A percentile compares a stretch with the other conserved stretches of the same genome.
Conservation (phyloP, 257 asterid genomes). For the Solanum clarkiae region DNA sequence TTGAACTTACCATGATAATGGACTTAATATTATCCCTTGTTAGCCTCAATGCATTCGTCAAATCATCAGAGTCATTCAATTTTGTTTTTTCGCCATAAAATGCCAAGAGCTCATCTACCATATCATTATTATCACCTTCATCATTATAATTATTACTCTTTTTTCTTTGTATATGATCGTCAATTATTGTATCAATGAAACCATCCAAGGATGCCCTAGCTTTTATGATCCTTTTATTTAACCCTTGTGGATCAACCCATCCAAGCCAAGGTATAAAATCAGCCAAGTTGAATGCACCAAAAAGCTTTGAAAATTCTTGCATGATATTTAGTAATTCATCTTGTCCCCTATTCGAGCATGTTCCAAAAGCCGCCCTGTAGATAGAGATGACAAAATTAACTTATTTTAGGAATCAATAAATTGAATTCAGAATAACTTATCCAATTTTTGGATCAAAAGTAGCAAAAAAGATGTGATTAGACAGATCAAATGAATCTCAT, state of each 20-base stretch:
- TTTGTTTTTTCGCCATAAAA: constrained; percentile 38
- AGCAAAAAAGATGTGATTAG: not conserved
- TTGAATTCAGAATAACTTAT: not conserved
- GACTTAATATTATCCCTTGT: constrained; percentile 56
- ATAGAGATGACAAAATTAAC: not conserved
- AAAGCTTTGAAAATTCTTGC: constrained; percentile 59
- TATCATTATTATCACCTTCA: constrained; percentile 22
- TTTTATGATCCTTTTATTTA: constrained; percentile 19
- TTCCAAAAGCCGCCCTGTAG: constrained; percentile 62
- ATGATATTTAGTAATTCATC: constrained; percentile 46
- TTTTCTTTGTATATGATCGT: constrained; percentile 38
- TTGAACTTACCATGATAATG: constrained; percentile 45
- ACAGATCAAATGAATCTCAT: not conserved
- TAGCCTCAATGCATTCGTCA: constrained; percentile 36
- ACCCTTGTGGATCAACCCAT: constrained; percentile 49
- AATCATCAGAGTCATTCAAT: constrained; percentile 30
- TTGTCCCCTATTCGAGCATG: constrained; percentile 40
- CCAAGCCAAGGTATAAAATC: constrained; percentile 52
- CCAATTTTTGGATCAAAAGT: not conserved
- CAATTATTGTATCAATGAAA: constrained; percentile 47
- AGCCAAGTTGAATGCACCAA: constrained; percentile 48
- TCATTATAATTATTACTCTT: not conserved
- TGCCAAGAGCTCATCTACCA: constrained; percentile 68
- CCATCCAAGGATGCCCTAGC: constrained; percentile 50
- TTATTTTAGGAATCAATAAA: not conserved